A percentile compares a stretch with the other conserved stretches of the same genome.
phyloP scores from a whole-genome alignment of 345 rosid genomes.

The Lepidium africanum region DNA sequence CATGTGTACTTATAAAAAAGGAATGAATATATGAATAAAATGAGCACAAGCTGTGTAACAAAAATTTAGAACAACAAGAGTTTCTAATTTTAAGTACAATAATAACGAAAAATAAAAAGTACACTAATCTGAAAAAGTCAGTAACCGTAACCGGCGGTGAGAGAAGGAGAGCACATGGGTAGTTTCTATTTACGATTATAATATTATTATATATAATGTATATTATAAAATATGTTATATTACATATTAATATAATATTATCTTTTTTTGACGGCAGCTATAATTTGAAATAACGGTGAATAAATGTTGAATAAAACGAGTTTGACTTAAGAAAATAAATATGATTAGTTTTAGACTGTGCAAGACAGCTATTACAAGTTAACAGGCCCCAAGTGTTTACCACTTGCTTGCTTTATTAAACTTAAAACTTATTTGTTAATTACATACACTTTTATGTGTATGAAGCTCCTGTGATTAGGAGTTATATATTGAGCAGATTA shows the following conservation, averaged over 20 bases:
- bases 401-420: background rate
- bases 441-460: background rate
- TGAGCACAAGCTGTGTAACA: background rate
- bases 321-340: constrained; percentile 6
- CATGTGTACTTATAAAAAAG: no score
- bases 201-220: background rate
- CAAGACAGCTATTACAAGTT: constrained; percentile 7
- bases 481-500: background rate
- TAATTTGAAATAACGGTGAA: constrained; percentile 11
- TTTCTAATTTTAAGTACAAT: background rate
- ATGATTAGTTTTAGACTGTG: background rate
- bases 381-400: constrained; percentile 6
- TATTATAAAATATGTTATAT: no score
- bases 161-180: constrained; percentile 16
- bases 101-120: no score
- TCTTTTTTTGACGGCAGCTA: background rate
- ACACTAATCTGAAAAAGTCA: background rate
- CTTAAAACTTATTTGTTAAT: background rate
- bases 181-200: background rate
- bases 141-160: constrained; percentile 11
- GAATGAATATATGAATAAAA: background rate
- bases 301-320: background rate
- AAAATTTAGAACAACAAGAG: background rate
- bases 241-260: background rate
- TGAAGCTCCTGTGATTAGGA: background rate